Conservation (phyloP, 108 stramenopile genomes). For the Bacterosira constricta region DNA sequence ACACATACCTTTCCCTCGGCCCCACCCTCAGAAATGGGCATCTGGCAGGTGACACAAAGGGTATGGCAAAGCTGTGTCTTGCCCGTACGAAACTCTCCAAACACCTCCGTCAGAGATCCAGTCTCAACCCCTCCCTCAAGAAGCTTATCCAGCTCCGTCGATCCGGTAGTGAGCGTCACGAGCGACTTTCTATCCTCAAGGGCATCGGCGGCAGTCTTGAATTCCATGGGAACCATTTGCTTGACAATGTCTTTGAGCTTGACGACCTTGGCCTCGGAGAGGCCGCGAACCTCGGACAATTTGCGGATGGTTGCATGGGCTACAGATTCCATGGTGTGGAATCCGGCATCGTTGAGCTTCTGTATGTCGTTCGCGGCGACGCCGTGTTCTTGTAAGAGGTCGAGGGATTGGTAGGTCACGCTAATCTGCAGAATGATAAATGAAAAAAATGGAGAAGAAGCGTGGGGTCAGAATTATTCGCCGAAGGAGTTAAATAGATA, state of each 20-base stretch:
- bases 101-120: slow-evolving; percentile 98
- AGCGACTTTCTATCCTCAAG: slow-evolving; percentile 88
- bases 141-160: slow-evolving; percentile 96
- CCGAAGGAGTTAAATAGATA: background rate
- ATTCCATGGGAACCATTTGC: slow-evolving; percentile 95
- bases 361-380: slow-evolving; percentile 95
- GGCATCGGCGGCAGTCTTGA: slow-evolving; percentile 95
- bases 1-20: slow-evolving; percentile 86
- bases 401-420: slow-evolving; percentile 71
- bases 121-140: slow-evolving; percentile 98
- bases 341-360: slow-evolving; percentile 96
- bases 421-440: slow-evolving; percentile 39
- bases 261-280: slow-evolving; percentile 92
- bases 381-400: slow-evolving; percentile 92
- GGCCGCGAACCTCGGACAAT: slow-evolving; percentile 96
- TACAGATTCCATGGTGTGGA: slow-evolving; percentile 96
- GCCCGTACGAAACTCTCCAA: slow-evolving; percentile 95
- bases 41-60: slow-evolving; percentile 98
- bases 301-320: slow-evolving; percentile 94
- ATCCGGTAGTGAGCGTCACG: slow-evolving; percentile 93
- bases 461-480: background rate
- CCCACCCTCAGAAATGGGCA: slow-evolving; percentile 96
- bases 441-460: slow-evolving; percentile 3
- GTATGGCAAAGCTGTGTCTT: slow-evolving; percentile 99
- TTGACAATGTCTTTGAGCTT: slow-evolving; percentile 97